phyloP scores from a whole-genome alignment of 106 monocot genomes.

The Gastrodia elata region DNA sequence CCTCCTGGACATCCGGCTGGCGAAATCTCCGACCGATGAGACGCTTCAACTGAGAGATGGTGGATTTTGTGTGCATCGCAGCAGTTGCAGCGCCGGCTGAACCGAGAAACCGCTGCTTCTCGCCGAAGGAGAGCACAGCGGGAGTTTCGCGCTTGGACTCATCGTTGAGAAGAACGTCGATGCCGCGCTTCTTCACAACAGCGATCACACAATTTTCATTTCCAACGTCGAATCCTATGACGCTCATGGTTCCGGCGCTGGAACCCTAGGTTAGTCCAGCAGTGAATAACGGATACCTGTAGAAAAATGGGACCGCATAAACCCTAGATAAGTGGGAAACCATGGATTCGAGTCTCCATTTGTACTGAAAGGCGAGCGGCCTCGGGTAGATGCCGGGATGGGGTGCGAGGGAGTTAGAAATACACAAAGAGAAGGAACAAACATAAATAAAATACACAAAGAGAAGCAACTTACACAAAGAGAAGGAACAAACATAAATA shows the following conservation, averaged over 20 bases:
- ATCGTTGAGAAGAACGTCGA: conserved; percentile 79
- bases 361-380: no score
- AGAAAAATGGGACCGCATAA: neutral
- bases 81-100: conserved; percentile 34
- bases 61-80: conserved; percentile 35
- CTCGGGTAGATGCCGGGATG: no score
- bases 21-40: conserved; percentile 30
- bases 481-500: no score
- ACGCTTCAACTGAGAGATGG: conserved; percentile 53
- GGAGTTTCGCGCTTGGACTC: conserved; percentile 87
- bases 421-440: no score
- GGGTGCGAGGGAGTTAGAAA: no score
- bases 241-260: conserved; percentile 30
- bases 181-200: conserved; percentile 42
- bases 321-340: neutral
- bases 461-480: no score
- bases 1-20: conserved; percentile 19
- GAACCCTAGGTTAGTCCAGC: neutral
- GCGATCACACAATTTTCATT: conserved; percentile 71
- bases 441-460: no score
- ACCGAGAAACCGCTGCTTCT: conserved; percentile 62
- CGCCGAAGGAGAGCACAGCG: conserved; percentile 48
- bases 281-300: neutral
- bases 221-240: conserved; percentile 79
- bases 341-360: neutral